A percentile compares a stretch with the other conserved stretches of the same genome.
phyloP scores from a whole-genome alignment of 2,329 filamentous ascomycete genomes.

The Fusarium brachygibbosum region DNA sequence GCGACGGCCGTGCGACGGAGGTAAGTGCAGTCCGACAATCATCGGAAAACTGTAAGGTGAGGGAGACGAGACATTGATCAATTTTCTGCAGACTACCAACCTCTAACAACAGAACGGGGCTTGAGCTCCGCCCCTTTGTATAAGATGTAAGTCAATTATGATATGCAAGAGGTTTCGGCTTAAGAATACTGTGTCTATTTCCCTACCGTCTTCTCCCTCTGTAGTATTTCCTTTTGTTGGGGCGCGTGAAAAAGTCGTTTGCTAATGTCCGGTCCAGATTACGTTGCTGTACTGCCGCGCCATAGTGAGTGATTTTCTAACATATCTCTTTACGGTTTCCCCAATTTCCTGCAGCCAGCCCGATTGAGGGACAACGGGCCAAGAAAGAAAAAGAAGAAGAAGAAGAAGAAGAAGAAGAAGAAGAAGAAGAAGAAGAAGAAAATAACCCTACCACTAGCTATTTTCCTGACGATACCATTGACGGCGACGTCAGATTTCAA shows the following conservation, averaged over 20 bases:
- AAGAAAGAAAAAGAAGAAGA: no score
- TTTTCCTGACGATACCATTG: no score
- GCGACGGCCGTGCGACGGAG: neutral
- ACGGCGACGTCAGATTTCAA: neutral
- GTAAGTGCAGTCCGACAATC: neutral
- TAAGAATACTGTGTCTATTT: neutral
- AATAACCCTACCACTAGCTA: no score
- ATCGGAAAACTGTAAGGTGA: neutral
- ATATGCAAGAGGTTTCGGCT: no score
- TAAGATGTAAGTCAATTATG: neutral
- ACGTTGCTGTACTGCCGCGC: no score
- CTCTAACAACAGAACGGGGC: no score
- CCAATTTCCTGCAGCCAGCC: neutral
- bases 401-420: no score
- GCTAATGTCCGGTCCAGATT: no score
- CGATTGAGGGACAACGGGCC: neutral
- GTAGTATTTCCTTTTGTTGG: no score
- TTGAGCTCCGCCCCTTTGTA: no score
- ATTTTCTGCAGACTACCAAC: neutral
- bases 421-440: no score
- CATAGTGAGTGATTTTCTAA: neutral
- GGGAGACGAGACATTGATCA: neutral
- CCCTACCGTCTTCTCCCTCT: neutral
- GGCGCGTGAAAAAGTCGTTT: no score
- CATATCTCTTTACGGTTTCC: neutral